These are phyloP conservation scores for maize (Zea mays) DNA, from an alignment of 176 grass and related monocot species.

Conservation along the genomic window DNA sequence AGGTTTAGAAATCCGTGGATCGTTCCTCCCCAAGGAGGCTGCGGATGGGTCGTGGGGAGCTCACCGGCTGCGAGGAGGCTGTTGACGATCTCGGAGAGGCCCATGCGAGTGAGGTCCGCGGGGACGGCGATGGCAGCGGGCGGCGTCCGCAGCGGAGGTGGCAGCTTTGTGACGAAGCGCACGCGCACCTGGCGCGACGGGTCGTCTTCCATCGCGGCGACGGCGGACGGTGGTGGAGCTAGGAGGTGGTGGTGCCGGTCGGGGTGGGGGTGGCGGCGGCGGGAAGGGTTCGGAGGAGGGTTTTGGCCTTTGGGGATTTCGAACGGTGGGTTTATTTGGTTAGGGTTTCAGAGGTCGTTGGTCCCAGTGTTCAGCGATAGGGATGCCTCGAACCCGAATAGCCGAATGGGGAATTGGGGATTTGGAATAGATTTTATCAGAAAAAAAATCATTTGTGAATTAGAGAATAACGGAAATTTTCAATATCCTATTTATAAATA, in stretches of 20 bases:
- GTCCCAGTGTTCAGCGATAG: neutral
- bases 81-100: slow-evolving; percentile 93
- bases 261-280: slow-evolving; percentile 39
- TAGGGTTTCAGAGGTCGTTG: slow-evolving; percentile 50
- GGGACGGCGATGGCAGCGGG: slow-evolving; percentile 65
- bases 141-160: slow-evolving; percentile 48
- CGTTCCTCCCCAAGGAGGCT: neutral
- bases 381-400: neutral
- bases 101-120: slow-evolving; percentile 71
- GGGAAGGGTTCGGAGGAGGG: slow-evolving; percentile 30
- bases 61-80: slow-evolving; percentile 58
- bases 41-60: neutral
- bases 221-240: neutral
- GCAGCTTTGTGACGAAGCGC: slow-evolving; percentile 82
- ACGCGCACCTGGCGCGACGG: slow-evolving; percentile 73
- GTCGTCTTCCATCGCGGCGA: slow-evolving; percentile 48
- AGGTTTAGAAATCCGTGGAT: neutral
- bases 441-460: too few relatives aligned
- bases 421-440: too few relatives aligned
- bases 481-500: too few relatives aligned
- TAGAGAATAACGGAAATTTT: too few relatives aligned
- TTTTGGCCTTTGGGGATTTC: slow-evolving; percentile 30
- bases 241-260: neutral
- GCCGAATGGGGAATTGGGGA: neutral
- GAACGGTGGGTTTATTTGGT: slow-evolving; percentile 20